These are phyloP conservation scores for Porcisia hertigi DNA, from an alignment of 208 protist genomes.

Conservation along the genomic window DNA sequence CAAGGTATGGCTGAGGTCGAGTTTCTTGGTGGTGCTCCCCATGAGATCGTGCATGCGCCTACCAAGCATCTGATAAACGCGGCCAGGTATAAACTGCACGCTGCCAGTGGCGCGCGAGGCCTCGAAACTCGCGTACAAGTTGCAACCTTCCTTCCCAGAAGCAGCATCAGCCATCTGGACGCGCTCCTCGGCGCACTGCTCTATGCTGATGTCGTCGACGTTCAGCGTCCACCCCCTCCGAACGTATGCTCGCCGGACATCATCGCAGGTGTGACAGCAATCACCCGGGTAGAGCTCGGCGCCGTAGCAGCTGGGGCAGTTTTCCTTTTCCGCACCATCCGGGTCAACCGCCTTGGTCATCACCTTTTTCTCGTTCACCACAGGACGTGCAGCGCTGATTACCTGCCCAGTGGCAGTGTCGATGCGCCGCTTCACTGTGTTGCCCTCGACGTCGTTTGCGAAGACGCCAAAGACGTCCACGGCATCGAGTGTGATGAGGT, in stretches of 20 bases:
- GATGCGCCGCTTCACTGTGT: constrained; percentile 61
- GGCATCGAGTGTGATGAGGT: constrained; percentile 72
- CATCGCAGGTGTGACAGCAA: constrained; percentile 87
- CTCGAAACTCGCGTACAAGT: constrained; percentile 60
- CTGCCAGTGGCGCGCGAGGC: constrained; percentile 83
- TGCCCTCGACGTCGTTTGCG: constrained; percentile 29
- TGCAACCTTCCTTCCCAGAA: constrained; percentile 72
- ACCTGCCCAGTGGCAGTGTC: constrained; percentile 35
- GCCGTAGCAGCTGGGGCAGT: constrained; percentile 86
- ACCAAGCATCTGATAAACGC: constrained; percentile 44
- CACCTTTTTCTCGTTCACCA: constrained; percentile 46
- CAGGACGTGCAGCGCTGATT: constrained; percentile 39
- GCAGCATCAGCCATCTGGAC: constrained; percentile 28
- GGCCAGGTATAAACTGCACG: constrained; percentile 81
- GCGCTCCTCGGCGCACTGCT: constrained; percentile 74
- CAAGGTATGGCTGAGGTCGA: constrained; percentile 84
- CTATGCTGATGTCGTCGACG: constrained; percentile 56
- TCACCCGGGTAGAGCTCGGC: constrained; percentile 54
- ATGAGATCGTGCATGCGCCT: constrained; percentile 63
- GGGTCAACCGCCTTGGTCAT: constrained; percentile 46
- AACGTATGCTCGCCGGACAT: constrained; percentile 68
- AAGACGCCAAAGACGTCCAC: constrained; percentile 73
- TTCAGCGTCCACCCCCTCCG: constrained; percentile 68
- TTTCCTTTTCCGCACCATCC: constrained; percentile 48
- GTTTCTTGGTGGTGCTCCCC: constrained; percentile 37